Conservation (phyloP, 2,329 filamentous ascomycete genomes). For the Tolypocladium inflatum region DNA sequence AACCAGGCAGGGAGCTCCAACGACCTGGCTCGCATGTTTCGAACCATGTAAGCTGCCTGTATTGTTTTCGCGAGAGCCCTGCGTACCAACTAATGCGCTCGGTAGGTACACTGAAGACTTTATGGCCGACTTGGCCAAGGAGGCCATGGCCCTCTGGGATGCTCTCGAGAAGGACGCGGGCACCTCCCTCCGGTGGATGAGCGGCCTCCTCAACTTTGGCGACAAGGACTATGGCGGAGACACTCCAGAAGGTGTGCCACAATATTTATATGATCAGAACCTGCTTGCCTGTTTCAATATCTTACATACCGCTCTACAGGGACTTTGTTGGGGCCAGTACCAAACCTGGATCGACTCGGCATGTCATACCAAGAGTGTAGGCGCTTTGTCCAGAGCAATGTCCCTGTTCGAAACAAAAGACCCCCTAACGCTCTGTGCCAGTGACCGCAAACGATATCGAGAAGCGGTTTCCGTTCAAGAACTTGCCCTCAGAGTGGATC, state of each 20-base stretch:
- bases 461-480: no score
- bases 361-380: neutral
- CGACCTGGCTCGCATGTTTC: neutral
- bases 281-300: no score
- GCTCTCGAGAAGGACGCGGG: neutral
- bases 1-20: neutral
- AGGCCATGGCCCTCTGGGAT: neutral
- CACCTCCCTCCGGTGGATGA: neutral
- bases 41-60: neutral
- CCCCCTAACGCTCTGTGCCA: no score
- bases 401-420: no score
- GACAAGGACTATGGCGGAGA: neutral
- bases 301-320: neutral
- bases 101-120: neutral
- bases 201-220: neutral
- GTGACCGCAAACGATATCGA: no score
- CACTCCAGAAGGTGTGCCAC: neutral
- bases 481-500: no score
- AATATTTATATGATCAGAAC: neutral
- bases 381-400: neutral
- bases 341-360: neutral
- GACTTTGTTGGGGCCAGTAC: neutral
- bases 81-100: no score
- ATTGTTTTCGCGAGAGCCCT: neutral
- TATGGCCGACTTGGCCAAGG: neutral